These are phyloP conservation scores for Penicillium sp. DNA, from an alignment of 2,329 filamentous ascomycete genomes.

Conservation along the genomic window DNA sequence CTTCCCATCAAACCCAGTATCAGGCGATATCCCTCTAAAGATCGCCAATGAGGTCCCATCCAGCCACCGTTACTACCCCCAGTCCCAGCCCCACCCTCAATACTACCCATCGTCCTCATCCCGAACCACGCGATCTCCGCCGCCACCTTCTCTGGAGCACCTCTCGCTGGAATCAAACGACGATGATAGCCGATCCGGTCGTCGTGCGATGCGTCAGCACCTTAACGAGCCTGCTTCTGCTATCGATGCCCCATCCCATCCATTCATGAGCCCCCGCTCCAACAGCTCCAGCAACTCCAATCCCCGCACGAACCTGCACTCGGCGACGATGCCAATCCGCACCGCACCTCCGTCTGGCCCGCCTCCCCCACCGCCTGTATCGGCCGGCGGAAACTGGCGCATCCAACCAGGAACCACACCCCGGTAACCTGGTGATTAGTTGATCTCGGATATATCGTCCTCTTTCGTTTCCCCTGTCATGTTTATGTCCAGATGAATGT, in stretches of 20 bases:
- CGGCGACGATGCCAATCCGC: slow-evolving; percentile 64
- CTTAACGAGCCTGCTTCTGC: slow-evolving; percentile 39
- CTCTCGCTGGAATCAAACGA: slow-evolving; percentile 44
- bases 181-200: slow-evolving; percentile 26
- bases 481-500: neutral
- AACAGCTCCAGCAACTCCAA: slow-evolving; percentile 39
- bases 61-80: slow-evolving; percentile 3
- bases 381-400: slow-evolving; percentile 28
- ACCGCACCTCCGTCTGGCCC: slow-evolving; percentile 58
- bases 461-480: neutral
- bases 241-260: slow-evolving; percentile 38
- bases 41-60: slow-evolving; percentile 35
- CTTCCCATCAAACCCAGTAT: slow-evolving; percentile 19
- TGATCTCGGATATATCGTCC: neutral
- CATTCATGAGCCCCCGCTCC: slow-evolving; percentile 40
- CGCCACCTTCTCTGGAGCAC: slow-evolving; percentile 44
- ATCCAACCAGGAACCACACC: slow-evolving; percentile 18
- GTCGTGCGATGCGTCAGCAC: slow-evolving; percentile 28
- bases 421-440: neutral
- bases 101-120: slow-evolving; percentile 23
- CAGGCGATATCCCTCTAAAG: slow-evolving; percentile 67
- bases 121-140: slow-evolving; percentile 32
- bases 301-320: slow-evolving; percentile 40
- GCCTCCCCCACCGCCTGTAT: slow-evolving; percentile 56
- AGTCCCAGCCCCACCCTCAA: slow-evolving; percentile 22